Conservation (phyloP, 768 basidiomycete species). For the Tremella fuciformis region DNA sequence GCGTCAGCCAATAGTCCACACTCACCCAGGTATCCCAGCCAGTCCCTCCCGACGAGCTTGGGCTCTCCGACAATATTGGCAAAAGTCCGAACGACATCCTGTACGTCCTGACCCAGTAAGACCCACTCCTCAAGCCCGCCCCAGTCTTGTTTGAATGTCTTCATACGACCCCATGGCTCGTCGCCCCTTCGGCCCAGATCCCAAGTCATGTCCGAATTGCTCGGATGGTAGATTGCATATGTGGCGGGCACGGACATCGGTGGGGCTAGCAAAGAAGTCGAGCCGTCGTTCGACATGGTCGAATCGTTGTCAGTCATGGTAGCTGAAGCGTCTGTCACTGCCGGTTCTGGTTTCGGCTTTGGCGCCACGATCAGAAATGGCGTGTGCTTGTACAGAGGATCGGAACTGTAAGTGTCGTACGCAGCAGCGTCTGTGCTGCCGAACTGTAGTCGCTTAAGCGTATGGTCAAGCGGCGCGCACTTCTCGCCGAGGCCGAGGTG, state of each 20-base stretch:
- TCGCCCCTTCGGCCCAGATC: constrained; percentile 41
- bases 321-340: background rate
- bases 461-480: constrained; percentile 43
- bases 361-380: constrained; percentile 42
- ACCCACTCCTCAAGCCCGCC: constrained; percentile 49
- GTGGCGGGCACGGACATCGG: too few species aligned
- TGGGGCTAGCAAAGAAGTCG: background rate
- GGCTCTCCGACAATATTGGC: constrained; percentile 43
- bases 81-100: constrained; percentile 37
- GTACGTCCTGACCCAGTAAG: constrained; percentile 36
- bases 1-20: background rate
- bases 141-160: constrained; percentile 40
- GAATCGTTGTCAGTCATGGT: too few species aligned
- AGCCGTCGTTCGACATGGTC: background rate
- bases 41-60: constrained; percentile 40
- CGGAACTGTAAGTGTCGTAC: constrained; percentile 44
- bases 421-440: constrained; percentile 42
- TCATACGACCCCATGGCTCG: constrained; percentile 48
- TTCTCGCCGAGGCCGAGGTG: constrained; percentile 49
- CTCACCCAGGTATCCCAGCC: constrained; percentile 47
- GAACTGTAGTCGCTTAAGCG: constrained; percentile 32
- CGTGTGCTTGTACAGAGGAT: constrained; percentile 51
- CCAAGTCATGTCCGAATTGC: constrained; percentile 40
- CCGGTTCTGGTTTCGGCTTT: constrained; percentile 14
- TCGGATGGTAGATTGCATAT: constrained; percentile 32